Base-by-base conservation (phyloP, 805 yeast genomes). In the Lipomyces orientalis region DNA sequence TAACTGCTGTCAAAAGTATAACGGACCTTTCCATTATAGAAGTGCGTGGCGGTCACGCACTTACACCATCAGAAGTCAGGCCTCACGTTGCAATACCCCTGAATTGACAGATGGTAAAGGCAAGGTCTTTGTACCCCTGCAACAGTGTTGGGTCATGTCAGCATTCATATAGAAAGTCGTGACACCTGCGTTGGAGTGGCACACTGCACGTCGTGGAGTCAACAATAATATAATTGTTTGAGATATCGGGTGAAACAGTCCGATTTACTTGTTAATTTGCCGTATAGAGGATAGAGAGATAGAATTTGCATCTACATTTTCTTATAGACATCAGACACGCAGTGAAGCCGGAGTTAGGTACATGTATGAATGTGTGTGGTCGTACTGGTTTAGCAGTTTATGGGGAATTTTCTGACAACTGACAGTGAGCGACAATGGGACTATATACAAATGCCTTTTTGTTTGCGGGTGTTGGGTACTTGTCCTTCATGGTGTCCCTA, bases 401-500 rank as follows among this genome's bases (percentile, higher is more conserved):
- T 43, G 22, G 22, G 29, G 29, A 25, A 25, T 25, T 25, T 25
- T 43, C 19, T 16, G 22, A n/a, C 25, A 43, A 19, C n/a, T 6
- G 22, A 43, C n/a, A 43, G 34, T 25, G 19, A 31, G 14, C 12
- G 29, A 52, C 55, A 25, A 52, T 52, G 55, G 55, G 29, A 14
- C 7, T 52, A 5, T 52, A 25, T 31, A 52, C n/a, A 25, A 52
- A 52, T 6, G 34, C 55, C 14, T 7, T 52, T 5, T 12, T 25
- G 3, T 19, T 43, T 58, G 52, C 31, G 9, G 54, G 22, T 29
- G 10, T 63, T 2, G 51, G 54, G 5, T 66, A 66, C 51, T 2
- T 56, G 7, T 54, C 54, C 4, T 58, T 60, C 34, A 25, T 66
- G 12, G 12, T 25, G n/a, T 55, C 64, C 4, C 35, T 62, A 8